Conservation (phyloP, 2,329 filamentous ascomycete genomes). For the Paraconiothyrium sp. region DNA sequence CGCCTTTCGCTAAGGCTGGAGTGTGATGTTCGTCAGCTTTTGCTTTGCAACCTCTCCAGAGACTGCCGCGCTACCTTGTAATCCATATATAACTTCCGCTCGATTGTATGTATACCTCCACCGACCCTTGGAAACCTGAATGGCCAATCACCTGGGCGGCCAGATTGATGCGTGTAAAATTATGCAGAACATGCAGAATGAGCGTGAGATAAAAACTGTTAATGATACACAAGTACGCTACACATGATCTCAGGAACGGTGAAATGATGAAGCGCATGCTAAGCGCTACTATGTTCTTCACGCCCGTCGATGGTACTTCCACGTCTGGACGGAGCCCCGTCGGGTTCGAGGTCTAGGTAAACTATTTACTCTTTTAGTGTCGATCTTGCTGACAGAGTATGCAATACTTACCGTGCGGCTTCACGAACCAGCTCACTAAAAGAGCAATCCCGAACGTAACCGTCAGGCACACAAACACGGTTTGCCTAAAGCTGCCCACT, state of each 20-base stretch:
- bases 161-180: background rate
- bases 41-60: background rate
- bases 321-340: constrained; percentile 16
- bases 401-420: constrained; percentile 73
- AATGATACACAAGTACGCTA: background rate
- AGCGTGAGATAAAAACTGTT: background rate
- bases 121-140: background rate
- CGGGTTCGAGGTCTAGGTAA: constrained; percentile 17
- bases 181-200: background rate
- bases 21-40: too few relatives aligned
- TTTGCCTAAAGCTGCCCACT: constrained; percentile 78
- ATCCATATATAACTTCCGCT: background rate
- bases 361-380: constrained; percentile 11
- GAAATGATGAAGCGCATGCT: background rate
- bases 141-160: background rate
- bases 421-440: constrained; percentile 72
- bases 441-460: constrained; percentile 73
- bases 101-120: background rate
- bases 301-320: background rate
- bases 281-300: background rate
- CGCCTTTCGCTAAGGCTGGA: too few relatives aligned
- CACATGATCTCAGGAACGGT: background rate
- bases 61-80: background rate
- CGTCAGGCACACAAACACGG: constrained; percentile 80
- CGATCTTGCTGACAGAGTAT: background rate